phyloP scores from a whole-genome alignment of 352 stramenopile species.

The Sclerospora graminicola region DNA sequence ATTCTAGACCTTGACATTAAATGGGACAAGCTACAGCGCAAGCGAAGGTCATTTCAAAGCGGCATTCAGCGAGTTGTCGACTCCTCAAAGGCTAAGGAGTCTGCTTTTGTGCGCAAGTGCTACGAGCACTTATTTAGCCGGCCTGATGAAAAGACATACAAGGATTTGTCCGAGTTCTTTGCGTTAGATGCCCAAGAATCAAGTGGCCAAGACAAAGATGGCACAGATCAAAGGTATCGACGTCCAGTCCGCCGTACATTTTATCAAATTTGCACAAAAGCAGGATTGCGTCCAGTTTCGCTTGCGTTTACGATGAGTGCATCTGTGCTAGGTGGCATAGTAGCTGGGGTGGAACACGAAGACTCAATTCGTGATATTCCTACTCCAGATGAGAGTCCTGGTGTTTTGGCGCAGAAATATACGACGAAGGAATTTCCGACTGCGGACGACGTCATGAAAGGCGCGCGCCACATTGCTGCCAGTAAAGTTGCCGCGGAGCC shows the following conservation, averaged over 20 bases:
- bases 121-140: constrained; percentile 64
- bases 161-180: constrained; percentile 82
- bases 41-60: constrained; percentile 63
- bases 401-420: constrained; percentile 61
- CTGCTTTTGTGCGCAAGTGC: constrained; percentile 69
- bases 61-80: constrained; percentile 63
- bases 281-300: constrained; percentile 54
- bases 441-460: constrained; percentile 83
- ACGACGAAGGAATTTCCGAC: constrained; percentile 77
- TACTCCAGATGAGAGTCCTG: constrained; percentile 66
- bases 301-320: constrained; percentile 82
- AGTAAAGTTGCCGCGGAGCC: constrained; percentile 76
- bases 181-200: constrained; percentile 61
- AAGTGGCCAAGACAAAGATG: constrained; percentile 34
- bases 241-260: constrained; percentile 75
- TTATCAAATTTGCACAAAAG: constrained; percentile 85
- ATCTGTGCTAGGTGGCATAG: constrained; percentile 66
- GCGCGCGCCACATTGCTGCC: constrained; percentile 80
- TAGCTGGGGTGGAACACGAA: constrained; percentile 64
- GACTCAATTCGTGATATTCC: constrained; percentile 51
- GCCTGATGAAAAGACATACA: constrained; percentile 76
- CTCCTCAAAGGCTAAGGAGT: constrained; percentile 58
- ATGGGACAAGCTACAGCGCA: constrained; percentile 83
- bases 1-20: constrained; percentile 83
- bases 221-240: constrained; percentile 53